Percentiles rank a stretch among this genome's conserved stretches.
Conservation (phyloP, 257 asterid genomes). For the Ballota nigra region DNA sequence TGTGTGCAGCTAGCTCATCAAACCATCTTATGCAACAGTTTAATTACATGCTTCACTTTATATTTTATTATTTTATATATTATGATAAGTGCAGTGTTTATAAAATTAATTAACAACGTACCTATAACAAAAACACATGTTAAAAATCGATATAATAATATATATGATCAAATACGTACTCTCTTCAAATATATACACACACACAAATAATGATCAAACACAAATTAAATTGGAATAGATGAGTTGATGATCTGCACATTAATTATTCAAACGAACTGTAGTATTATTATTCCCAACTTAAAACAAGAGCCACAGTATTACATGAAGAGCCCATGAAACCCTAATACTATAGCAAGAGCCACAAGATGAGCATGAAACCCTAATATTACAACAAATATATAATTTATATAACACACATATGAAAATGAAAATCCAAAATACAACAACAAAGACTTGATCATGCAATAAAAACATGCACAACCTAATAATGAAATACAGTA, state of each 20-base stretch:
- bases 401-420: no score
- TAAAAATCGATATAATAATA: background rate
- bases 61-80: no score
- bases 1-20: no score
- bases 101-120: background rate
- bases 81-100: no score
- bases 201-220: background rate
- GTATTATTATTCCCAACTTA: background rate
- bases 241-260: background rate
- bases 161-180: no score
- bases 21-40: no score
- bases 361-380: background rate
- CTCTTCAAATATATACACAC: no score
- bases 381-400: no score
- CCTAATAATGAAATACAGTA: constrained; percentile 25
- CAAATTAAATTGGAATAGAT: no score
- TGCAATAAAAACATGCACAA: background rate
- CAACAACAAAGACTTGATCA: background rate
- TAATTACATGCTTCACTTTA: no score
- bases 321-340: background rate
- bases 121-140: background rate
- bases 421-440: no score
- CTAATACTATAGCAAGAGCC: background rate
- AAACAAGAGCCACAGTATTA: background rate
- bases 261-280: background rate